These are phyloP conservation scores for Viola odorata DNA, from an alignment of 345 rosid genomes.

Conservation along the genomic window DNA sequence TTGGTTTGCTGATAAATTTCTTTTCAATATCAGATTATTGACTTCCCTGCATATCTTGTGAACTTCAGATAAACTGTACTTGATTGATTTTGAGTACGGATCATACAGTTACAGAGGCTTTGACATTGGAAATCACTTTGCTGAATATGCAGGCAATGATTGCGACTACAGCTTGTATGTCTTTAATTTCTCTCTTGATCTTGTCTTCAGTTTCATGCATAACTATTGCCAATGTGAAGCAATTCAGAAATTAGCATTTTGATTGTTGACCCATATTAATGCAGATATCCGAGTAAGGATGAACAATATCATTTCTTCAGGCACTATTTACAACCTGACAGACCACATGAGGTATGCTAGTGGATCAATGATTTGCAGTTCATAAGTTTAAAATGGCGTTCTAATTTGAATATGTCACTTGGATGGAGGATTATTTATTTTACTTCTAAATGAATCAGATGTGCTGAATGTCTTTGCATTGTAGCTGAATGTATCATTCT, in stretches of 20 bases:
- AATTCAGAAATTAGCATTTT: not conserved
- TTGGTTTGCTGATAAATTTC: slow-evolving; percentile 1
- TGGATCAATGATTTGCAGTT: not conserved
- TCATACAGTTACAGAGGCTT: slow-evolving; percentile 91
- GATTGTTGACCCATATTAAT: slow-evolving; percentile 20
- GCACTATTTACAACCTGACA: slow-evolving; percentile 72
- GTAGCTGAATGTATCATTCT: no score
- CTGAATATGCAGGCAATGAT: slow-evolving; percentile 90
- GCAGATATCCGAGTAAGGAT: slow-evolving; percentile 75
- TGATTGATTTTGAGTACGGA: slow-evolving; percentile 94
- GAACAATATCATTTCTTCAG: slow-evolving; percentile 81
- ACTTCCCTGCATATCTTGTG: slow-evolving; percentile 16
- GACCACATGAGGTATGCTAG: slow-evolving; percentile 55
- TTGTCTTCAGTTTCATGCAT: not conserved
- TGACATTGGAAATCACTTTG: slow-evolving; percentile 95
- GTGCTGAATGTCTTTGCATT: not conserved
- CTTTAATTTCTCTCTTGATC: slow-evolving; percentile 13
- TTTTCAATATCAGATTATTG: slow-evolving; percentile 6
- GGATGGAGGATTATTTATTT: not conserved
- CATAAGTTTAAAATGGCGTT: not conserved
- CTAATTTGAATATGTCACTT: not conserved
- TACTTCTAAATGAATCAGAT: not conserved
- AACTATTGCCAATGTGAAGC: not conserved
- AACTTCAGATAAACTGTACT: slow-evolving; percentile 65
- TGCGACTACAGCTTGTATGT: slow-evolving; percentile 85